Evolutionary conservation across 1,284 basidiomycete genomes (phyloP), one percentile per base, ranked within the genome.

Genomic region (Inonotus obliquus): DNA sequence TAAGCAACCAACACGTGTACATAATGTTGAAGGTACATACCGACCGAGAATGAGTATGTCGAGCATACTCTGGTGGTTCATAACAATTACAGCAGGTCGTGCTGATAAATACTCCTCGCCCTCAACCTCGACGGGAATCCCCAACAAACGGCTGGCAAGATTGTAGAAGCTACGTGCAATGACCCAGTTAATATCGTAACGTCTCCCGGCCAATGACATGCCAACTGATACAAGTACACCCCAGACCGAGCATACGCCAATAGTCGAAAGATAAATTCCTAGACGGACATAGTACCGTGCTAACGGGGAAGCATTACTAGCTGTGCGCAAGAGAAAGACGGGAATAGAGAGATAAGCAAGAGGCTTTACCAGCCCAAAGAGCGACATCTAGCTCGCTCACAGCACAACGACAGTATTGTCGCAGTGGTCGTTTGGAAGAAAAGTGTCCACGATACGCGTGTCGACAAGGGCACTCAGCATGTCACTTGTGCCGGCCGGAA

Each of bases 61-160:
- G 59, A 97, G 74, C 83, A 94, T 91, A 68, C 90, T 93, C 78
- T 98, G 97, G 72, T 99, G 97, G 73, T 99, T 99, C 9, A 85
- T 87, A 64, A 98, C 82, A 32, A 96, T 74, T 14, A 99, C 86
- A 1, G 86, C 83, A 23, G 92, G 86, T 54, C 81, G 71, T 48
- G 81, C 80, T 63, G 71, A 77, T 64, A 98, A 78, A 71, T 96
- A 78, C 71, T 98, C 91, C 69, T 89, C 86, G 27, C 94, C 95
- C 72, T 98, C 94, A 35, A 98, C 82, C 57, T 86, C 81, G 67
- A 98, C 78, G 54, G 78, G 75, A 67, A 96, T 77, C 64, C 87
- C 90, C 53, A 96, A 72, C 2, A 87, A 72, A 13, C 83, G 83
- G 41, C 85, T 81, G 51, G 86, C 83, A 60, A 94, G 67, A 57